Evolutionary conservation across 441 rosid species (phyloP).

Genomic region (Erodium chrysanthum): DNA sequence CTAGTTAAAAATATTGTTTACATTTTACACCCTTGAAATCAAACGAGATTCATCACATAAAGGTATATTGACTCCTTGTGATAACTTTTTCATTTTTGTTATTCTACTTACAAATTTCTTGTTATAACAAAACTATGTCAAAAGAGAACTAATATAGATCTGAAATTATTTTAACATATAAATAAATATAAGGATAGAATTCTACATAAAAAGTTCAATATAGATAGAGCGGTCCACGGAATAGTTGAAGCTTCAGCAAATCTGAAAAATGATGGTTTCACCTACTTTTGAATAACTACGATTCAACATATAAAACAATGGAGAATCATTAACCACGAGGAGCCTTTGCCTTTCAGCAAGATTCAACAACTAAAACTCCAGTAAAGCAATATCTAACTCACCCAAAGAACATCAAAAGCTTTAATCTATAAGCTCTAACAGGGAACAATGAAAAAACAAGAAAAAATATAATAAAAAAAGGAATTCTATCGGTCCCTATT

Average conservation of each 20-base stretch:
- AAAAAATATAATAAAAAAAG: no score
- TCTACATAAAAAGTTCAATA: neutral
- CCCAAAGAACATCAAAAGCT: neutral
- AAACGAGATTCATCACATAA: neutral
- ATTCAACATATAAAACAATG: neutral
- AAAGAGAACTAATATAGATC: neutral
- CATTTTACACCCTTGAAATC: neutral
- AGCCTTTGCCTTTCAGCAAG: neutral
- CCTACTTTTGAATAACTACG: neutral
- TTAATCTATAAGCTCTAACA: neutral
- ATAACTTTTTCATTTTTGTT: neutral
- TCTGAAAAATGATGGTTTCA: neutral
- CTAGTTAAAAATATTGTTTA: neutral
- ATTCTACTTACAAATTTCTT: neutral
- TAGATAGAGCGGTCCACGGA: neutral
- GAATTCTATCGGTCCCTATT: neutral
- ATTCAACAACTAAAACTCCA: neutral
- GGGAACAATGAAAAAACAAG: no score
- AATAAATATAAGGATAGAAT: neutral
- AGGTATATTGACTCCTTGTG: neutral
- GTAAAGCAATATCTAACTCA: neutral
- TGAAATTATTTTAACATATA: neutral
- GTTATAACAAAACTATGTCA: neutral
- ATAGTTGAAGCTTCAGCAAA: neutral
- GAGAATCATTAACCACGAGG: neutral